Evolutionary conservation across 1,284 basidiomycete species (phyloP).

Genomic region (Pseudozyma pruni): DNA sequence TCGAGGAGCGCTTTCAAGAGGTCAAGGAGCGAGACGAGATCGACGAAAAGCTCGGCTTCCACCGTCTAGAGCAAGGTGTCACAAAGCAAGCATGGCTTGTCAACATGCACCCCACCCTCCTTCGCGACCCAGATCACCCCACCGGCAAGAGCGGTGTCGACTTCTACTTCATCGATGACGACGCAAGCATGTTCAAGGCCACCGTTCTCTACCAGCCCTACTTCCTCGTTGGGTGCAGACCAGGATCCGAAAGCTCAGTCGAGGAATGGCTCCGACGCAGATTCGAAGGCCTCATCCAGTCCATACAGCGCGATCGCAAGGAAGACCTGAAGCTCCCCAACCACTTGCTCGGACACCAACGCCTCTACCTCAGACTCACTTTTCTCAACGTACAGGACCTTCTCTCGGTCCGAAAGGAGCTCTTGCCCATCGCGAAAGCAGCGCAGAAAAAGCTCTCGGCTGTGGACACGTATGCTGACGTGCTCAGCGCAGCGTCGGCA

Average conservation of each 20-base stretch:
- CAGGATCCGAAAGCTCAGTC: slow-evolving; percentile 85
- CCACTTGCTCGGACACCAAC: slow-evolving; percentile 89
- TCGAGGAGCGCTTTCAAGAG: slow-evolving; percentile 65
- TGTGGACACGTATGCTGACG: slow-evolving; percentile 96
- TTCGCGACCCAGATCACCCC: slow-evolving; percentile 74
- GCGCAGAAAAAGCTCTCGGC: slow-evolving; percentile 95
- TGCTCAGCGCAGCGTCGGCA: slow-evolving; percentile 74
- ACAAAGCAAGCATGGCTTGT: slow-evolving; percentile 80
- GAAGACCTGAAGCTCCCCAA: slow-evolving; percentile 96
- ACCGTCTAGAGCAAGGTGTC: slow-evolving; percentile 61
- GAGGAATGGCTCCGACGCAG: slow-evolving; percentile 96
- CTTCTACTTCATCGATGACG: slow-evolving; percentile 97
- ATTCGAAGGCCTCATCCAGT: slow-evolving; percentile 84
- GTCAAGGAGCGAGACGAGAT: slow-evolving; percentile 77
- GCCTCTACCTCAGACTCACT: slow-evolving; percentile 86
- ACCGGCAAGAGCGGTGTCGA: slow-evolving; percentile 79
- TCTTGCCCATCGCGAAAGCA: slow-evolving; percentile 86
- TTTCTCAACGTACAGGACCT: slow-evolving; percentile 95
- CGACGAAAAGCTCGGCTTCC: slow-evolving; percentile 91
- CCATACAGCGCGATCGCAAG: slow-evolving; percentile 81
- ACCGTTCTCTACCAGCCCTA: slow-evolving; percentile 94
- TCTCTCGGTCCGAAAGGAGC: slow-evolving; percentile 84
- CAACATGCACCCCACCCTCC: slow-evolving; percentile 96
- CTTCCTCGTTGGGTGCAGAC: slow-evolving; percentile 85
- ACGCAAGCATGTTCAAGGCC: slow-evolving; percentile 94